Evolutionary conservation across 768 basidiomycete species (phyloP).

Genomic region (Boletus reticuloceps): DNA sequence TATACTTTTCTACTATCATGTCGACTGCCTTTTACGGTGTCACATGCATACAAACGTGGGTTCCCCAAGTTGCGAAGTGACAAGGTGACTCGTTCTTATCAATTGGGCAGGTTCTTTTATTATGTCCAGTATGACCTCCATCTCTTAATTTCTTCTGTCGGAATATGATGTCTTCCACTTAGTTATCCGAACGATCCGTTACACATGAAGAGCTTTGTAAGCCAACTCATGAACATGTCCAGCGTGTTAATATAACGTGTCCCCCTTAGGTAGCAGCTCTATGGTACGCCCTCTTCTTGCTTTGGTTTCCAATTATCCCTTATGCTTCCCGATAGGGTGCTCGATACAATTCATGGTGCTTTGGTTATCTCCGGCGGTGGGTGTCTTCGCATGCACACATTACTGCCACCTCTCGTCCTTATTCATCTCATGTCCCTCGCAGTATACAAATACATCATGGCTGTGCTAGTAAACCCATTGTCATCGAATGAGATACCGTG

Average conservation of each 20-base stretch:
- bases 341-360: conserved; percentile 8
- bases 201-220: conserved; percentile 4
- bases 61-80: not conserved
- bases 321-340: not conserved
- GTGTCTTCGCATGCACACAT: not conserved
- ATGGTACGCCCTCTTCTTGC: not conserved
- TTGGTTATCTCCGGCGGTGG: conserved; percentile 3
- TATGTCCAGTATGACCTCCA: not conserved
- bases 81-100: not conserved
- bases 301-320: rapidly evolving
- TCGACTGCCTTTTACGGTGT: not conserved
- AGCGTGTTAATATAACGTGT: not conserved
- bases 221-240: not conserved
- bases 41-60: conserved; percentile 12
- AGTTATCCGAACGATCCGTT: not conserved
- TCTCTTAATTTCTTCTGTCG: not conserved
- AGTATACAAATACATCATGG: conserved; percentile 4
- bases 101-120: conserved; percentile 3
- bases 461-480: not conserved
- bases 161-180: not conserved
- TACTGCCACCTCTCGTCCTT: not conserved
- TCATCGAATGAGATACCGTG: not conserved
- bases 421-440: not conserved
- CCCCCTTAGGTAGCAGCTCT: conserved; percentile 3
- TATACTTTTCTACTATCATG: not conserved